phyloP scores from a whole-genome alignment of 1,284 basidiomycete species.

The Inonotus hispidus region DNA sequence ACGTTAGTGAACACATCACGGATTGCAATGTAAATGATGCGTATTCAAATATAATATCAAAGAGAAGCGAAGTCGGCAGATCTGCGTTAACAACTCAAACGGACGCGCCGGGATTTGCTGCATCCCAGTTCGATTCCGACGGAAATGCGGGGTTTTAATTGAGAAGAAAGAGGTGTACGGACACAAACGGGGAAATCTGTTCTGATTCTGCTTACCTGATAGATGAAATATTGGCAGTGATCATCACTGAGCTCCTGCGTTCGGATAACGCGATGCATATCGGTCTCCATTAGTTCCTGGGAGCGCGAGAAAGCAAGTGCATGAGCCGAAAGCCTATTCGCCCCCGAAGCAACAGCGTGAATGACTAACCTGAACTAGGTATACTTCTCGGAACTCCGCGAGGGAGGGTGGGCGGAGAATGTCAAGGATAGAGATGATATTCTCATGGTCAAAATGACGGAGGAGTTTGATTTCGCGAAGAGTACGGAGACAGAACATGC shows the following conservation, averaged over 20 bases:
- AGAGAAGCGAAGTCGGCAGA: neutral
- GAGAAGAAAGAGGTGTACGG: neutral
- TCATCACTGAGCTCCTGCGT: slow-evolving; percentile 84
- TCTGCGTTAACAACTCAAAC: neutral
- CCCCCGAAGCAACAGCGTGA: slow-evolving; percentile 2
- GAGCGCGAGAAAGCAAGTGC: slow-evolving; percentile 31
- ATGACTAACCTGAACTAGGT: slow-evolving; percentile 51
- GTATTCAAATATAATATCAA: neutral
- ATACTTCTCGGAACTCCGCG: slow-evolving; percentile 74
- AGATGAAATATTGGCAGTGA: slow-evolving; percentile 94
- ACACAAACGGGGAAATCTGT: slow-evolving; percentile 15
- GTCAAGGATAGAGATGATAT: slow-evolving; percentile 84
- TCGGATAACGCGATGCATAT: slow-evolving; percentile 83
- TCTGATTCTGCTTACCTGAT: slow-evolving; percentile 55
- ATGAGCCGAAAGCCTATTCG: neutral
- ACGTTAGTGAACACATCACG: neutral
- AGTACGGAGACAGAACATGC: slow-evolving; percentile 83
- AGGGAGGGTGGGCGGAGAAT: slow-evolving; percentile 61
- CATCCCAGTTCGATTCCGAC: neutral
- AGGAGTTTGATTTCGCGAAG: slow-evolving; percentile 88
- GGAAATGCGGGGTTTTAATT: neutral
- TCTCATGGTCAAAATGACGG: slow-evolving; percentile 70
- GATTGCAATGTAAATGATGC: neutral
- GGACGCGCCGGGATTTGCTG: neutral
- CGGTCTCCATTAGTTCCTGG: slow-evolving; percentile 89